These are phyloP conservation scores for Cubamyces lactineus DNA, from an alignment of 768 basidiomycete species.

Conservation along the genomic window DNA sequence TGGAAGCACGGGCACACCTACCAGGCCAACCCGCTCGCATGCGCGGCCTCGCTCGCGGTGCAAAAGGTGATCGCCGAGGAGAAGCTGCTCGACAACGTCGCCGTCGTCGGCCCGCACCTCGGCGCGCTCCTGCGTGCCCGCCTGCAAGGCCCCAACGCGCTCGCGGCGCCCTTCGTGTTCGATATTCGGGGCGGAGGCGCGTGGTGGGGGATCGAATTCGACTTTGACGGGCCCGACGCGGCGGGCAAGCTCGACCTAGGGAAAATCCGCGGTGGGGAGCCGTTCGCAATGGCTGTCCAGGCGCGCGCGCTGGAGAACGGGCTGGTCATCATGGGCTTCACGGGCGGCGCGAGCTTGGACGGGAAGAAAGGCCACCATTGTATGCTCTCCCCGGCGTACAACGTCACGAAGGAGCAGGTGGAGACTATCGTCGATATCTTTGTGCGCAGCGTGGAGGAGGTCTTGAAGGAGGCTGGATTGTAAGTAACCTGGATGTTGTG, in stretches of 20 bases:
- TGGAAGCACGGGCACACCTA: conserved; percentile 90
- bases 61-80: conserved; percentile 72
- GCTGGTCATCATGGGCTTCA: conserved; percentile 74
- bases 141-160: conserved; percentile 56
- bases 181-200: conserved; percentile 85
- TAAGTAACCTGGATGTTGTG: neutral
- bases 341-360: conserved; percentile 67
- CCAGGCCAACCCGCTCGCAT: conserved; percentile 75
- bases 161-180: conserved; percentile 67
- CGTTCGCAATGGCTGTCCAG: conserved; percentile 73
- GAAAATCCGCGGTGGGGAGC: conserved; percentile 39
- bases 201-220: conserved; percentile 87
- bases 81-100: conserved; percentile 66
- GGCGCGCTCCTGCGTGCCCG: conserved; percentile 54
- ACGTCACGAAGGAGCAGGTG: conserved; percentile 69
- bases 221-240: conserved; percentile 50
- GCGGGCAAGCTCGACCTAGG: conserved; percentile 48
- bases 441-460: conserved; percentile 67
- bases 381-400: conserved; percentile 82
- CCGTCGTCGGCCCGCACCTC: conserved; percentile 60
- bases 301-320: conserved; percentile 68
- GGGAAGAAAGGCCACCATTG: conserved; percentile 75
- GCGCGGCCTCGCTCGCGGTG: conserved; percentile 81
- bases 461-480: conserved; percentile 45
- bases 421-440: conserved; percentile 68